Evolutionary conservation across 768 basidiomycete genomes (phyloP).

Genomic region (Naematelia aurantialba): DNA sequence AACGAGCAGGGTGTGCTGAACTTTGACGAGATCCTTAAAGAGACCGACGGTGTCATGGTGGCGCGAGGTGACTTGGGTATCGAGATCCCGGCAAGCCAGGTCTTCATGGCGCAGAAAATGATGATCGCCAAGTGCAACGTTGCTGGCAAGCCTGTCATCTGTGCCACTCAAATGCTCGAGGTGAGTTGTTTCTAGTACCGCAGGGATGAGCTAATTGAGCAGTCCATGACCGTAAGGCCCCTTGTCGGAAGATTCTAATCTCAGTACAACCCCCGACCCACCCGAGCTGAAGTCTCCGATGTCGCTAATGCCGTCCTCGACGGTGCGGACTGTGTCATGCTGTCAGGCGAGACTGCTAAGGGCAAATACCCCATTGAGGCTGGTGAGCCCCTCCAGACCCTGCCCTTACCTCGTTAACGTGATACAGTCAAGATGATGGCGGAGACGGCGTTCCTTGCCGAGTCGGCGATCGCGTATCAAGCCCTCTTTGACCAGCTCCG

Average conservation of each 20-base stretch:
- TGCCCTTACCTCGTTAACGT: not conserved
- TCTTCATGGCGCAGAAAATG: constrained; percentile 99
- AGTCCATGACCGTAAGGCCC: constrained; percentile 84
- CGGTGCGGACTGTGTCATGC: constrained; percentile 98
- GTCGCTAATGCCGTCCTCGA: constrained; percentile 99
- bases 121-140: constrained; percentile 99
- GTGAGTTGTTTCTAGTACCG: constrained; percentile 52
- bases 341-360: constrained; percentile 99
- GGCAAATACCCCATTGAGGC: constrained; percentile 94
- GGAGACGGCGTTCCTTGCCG: constrained; percentile 95
- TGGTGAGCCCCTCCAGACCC: constrained; percentile 56
- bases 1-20: constrained; percentile 98
- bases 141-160: constrained; percentile 94
- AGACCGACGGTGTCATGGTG: constrained; percentile 98
- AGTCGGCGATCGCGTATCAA: constrained; percentile 90
- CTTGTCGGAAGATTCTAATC: constrained; percentile 12
- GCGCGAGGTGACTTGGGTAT: constrained; percentile 99
- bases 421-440: constrained; percentile 94
- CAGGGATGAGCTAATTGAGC: not conserved
- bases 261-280: constrained; percentile 92
- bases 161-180: constrained; percentile 99
- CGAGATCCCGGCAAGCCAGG: constrained; percentile 98
- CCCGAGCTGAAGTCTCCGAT: constrained; percentile 97
- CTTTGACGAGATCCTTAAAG: constrained; percentile 96
- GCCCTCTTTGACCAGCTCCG: constrained; percentile 87